Base-by-base conservation (phyloP, 2,329 filamentous ascomycete genomes). In the Colletotrichum lini region DNA sequence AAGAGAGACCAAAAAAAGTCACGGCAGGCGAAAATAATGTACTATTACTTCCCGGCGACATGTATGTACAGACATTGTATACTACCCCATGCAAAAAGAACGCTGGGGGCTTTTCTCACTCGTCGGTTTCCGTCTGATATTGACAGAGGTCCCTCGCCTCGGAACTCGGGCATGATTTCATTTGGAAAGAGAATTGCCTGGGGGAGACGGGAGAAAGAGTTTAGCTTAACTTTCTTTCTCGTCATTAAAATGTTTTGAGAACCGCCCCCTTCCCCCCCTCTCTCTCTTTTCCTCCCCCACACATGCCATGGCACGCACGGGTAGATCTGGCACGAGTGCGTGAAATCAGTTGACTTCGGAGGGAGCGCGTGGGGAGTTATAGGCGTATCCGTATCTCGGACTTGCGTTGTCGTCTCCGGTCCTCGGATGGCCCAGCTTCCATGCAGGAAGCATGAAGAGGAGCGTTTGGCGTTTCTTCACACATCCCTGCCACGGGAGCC, bases 41-140 rank as follows among this genome's bases (percentile, higher is more conserved):
- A 71, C 65, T 58, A 71, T 59, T 71, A 68, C 53, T 59, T 70
- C 45, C 58, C 58, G 52, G 58, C 64, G 68, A 68, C 57, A 47
- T 63, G 58, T 68, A 71, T 71, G 65, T 68, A 67, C 68, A 63
- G 57, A 62, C 64, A 60, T 38, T 67, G 64, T 68, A 71, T 68
- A 71, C 68, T 58, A 68, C 38, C 58, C 49, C 44, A 44, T 50
- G 30, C 57, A 68, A 40, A 26, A 52, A 23, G 44, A 52, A 53
- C 21, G 64, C 52, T 57, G 65, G 57, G 35, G 65, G 26, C 44
- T 68, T 58, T 42, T 58, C 50, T 52, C 44, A 57, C 56, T 47
- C 26, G 26, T 44, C 44, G 35, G n/a, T 52, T 47, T 63, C 65
- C 58, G 50, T 71, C 65, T 45, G 68, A 71, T 71, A 40, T 63